Percentiles rank a stretch among this genome's conserved stretches.
Conservation (phyloP, 257 asterid species). For the Plantago major region DNA sequence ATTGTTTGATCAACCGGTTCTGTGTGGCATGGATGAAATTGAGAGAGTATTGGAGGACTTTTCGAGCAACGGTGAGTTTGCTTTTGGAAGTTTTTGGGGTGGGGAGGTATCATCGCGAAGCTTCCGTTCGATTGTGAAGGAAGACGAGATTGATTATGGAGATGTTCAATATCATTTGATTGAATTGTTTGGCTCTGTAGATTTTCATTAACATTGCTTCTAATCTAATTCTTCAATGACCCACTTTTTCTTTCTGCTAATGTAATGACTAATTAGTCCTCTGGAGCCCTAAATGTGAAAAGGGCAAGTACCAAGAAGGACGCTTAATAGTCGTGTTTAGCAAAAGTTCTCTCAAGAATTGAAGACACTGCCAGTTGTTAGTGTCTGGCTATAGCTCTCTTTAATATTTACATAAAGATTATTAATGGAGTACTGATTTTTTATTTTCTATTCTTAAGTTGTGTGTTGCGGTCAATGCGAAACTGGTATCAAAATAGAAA, state of each 20-base stretch:
- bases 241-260: background rate
- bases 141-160: conserved; percentile 49
- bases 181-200: conserved; percentile 43
- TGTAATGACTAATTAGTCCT: background rate
- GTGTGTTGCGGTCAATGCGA: too few species aligned
- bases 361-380: too few species aligned
- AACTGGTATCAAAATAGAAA: too few species aligned
- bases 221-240: background rate
- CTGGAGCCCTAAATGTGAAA: too few species aligned
- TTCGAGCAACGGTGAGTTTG: conserved; percentile 66
- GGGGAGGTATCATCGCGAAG: conserved; percentile 29
- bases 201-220: conserved; percentile 17
- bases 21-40: conserved; percentile 57
- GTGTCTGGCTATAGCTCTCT: too few species aligned
- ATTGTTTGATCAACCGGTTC: conserved; percentile 22
- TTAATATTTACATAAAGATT: too few species aligned
- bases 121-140: conserved; percentile 34
- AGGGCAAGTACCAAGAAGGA: too few species aligned
- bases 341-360: too few species aligned
- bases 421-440: too few species aligned
- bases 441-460: too few species aligned
- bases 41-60: conserved; percentile 65
- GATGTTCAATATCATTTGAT: conserved; percentile 40
- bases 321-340: too few species aligned
- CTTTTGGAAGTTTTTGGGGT: conserved; percentile 81